A percentile compares a stretch with the other conserved stretches of the same genome.
phyloP scores from a whole-genome alignment of 495 filamentous ascomycete species.

The Bacidia rubella region DNA sequence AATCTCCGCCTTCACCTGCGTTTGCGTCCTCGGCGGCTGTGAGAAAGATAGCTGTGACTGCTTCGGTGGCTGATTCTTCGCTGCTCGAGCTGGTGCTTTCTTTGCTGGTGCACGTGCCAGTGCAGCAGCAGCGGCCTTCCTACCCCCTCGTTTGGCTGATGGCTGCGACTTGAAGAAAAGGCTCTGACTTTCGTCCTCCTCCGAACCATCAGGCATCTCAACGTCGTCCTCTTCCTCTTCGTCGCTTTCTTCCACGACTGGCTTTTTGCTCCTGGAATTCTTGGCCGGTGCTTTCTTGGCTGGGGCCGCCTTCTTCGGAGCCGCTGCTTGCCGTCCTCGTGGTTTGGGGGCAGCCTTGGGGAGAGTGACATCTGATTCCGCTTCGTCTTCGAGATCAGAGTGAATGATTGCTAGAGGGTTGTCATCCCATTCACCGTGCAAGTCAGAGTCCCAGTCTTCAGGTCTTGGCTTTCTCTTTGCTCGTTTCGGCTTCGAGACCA shows the following conservation, averaged over 20 bases:
- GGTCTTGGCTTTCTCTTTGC: conserved; percentile 62
- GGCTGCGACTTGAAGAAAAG: conserved; percentile 41
- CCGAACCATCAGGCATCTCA: conserved; percentile 43
- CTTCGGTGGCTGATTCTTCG: conserved; percentile 23
- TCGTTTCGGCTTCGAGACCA: conserved; percentile 43
- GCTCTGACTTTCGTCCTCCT: conserved; percentile 50
- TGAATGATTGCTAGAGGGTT: conserved; percentile 55
- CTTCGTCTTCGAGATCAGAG: conserved; percentile 34
- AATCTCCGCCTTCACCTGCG: conserved; percentile 29
- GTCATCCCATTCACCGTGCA: conserved; percentile 75
- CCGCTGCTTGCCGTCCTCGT: conserved; percentile 32
- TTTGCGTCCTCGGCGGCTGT: conserved; percentile 33
- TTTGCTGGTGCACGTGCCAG: conserved; percentile 26
- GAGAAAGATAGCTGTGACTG: conserved; percentile 68
- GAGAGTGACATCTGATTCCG: conserved; percentile 21
- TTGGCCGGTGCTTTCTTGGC: conserved; percentile 29
- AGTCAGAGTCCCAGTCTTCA: conserved; percentile 70
- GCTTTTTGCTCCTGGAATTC: conserved; percentile 33
- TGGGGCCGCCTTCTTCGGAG: conserved; percentile 26
- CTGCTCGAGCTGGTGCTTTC: conserved; percentile 22
- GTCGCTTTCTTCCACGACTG: conserved; percentile 43
- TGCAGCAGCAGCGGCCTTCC: conserved; percentile 26
- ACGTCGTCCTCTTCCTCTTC: conserved; percentile 48
- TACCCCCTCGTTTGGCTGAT: conserved; percentile 27
- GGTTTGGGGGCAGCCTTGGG: conserved; percentile 32